Evolutionary conservation across 306 rosid species (phyloP), one percentile per base, ranked within the genome.

Genomic region (Prunus dulcis): DNA sequence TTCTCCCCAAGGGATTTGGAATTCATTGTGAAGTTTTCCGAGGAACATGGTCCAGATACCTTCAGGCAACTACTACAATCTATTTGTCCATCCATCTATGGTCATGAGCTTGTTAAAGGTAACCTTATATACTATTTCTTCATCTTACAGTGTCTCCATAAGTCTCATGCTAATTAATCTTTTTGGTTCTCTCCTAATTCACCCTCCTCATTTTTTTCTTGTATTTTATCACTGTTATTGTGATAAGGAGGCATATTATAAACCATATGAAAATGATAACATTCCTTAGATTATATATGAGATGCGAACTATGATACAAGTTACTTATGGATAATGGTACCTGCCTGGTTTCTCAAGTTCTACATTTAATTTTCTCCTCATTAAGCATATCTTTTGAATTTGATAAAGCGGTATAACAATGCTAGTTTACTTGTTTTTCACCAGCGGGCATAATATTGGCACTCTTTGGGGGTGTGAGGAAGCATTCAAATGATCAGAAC

Each of bases 61-160:
- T 95, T 95, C 82, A 83, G 91, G 70, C 97, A 95, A 86, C 83
- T 92, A 74, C 89, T 95, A 81, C 97, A 95, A 57, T 90, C 99
- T 67, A 82, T 95, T 73, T 95, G 97, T 84, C 97, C 99, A 66
- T 95, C 99, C 56, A 95, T 95, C 80, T 92, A 86, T 52, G 99
- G 99, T n/a, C 97, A 95, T 61, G 98, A 95, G 69, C 96, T 95
- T 79, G 97, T 95, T 77, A 95, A 95, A 89, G 97, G 98, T 95
- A 83, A 78, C 71, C 52, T 67, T 72, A 12, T 66, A 51, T 47
- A 23, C 50, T 23, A 30, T 28, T 67, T 65, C 53, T 75, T 74
- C 73, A 46, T 62, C 30, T 67, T 43, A 74, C 73, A 27, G 25
- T 69, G 80, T 30, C 58, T 58, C 75, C 71, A 20, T 71, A 18